Base-by-base conservation (phyloP, 352 stramenopile species). In the Phytophthora citricola region DNA sequence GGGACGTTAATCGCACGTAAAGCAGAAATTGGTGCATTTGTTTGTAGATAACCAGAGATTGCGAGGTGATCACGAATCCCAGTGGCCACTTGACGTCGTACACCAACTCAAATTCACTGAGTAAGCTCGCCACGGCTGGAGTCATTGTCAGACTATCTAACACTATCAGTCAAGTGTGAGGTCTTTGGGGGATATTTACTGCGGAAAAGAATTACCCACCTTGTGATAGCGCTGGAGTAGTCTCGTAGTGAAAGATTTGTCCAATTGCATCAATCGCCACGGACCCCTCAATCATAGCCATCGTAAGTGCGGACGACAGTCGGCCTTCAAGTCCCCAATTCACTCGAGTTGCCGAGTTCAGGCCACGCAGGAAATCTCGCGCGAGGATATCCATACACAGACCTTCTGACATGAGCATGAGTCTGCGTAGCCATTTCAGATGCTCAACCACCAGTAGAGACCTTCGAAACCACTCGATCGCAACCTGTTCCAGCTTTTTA, bases 391-490 rank as follows among this genome's bases (percentile, higher is more conserved):
- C 73, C 71, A 91, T 89, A 38, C 81, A 91, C 7, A 92, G 64
- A 2, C 83, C 83, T 69, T 91, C 83, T 17, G 75, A 79, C 83
- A 92, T 92, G 15, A 92, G 71, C 76, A 87, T 78, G 17, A 94
- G 65, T 15, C 76, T 86, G 15, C 79, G 78, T 15, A 92, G 54
- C 83, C 83, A 91, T 26, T 68, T 44, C 10, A 91, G 61, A 46
- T 94, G 82, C 22, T 70, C 55, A 47, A 83, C 56, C 15, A 92
- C 14, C 3, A 77, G 45, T 5, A 91, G 55, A 2, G 80, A 75
- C 2, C 66, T 57, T 14, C 77, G 57, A 58, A 91, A 79, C 24
- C 78, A 76, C 15, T 70, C 50, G 12, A 91, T 45, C 0, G 80
- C 78, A 29, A 86, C 56, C 4, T 70, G 52, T 26, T 94, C 81